These are phyloP conservation scores for Ceratocystiopsis sp. DNA, from an alignment of 2,329 filamentous ascomycete genomes.

Conservation along the genomic window DNA sequence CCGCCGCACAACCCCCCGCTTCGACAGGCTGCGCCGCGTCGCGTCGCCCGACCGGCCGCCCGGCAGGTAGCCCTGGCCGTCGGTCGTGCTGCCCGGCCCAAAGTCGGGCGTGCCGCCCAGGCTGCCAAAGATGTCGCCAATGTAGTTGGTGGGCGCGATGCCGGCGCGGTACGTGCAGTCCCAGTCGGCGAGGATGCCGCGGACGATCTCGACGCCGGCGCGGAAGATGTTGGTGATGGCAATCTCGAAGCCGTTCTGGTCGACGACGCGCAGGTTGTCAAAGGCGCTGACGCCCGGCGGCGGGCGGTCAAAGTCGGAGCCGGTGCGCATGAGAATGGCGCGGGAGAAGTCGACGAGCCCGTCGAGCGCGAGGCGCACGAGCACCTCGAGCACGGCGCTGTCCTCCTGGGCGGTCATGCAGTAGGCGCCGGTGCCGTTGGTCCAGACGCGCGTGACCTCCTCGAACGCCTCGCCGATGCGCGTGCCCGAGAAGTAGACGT, in stretches of 20 bases:
- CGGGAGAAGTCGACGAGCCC: constrained; percentile 47
- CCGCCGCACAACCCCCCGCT: too few relatives aligned
- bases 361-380: constrained; percentile 40
- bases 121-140: constrained; percentile 55
- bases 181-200: constrained; percentile 47
- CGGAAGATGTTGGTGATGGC: constrained; percentile 49
- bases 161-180: constrained; percentile 38
- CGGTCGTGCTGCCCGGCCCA: constrained; percentile 33
- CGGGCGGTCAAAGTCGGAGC: constrained; percentile 55
- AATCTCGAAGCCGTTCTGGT: constrained; percentile 47
- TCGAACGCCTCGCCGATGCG: constrained; percentile 46
- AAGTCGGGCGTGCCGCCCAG: constrained; percentile 50
- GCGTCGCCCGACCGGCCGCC: constrained; percentile 10
- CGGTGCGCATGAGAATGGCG: constrained; percentile 50
- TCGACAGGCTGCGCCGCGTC: too few relatives aligned
- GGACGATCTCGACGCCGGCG: constrained; percentile 47
- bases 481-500: constrained; percentile 52
- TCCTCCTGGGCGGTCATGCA: constrained; percentile 61
- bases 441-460: constrained; percentile 44
- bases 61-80: constrained; percentile 17
- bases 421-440: constrained; percentile 50
- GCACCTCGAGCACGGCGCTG: constrained; percentile 48
- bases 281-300: constrained; percentile 37
- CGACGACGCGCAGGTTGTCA: constrained; percentile 39
- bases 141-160: constrained; percentile 43